Evolutionary conservation across 805 yeast species (phyloP).

Genomic region (Ogataea thermomethanolica): DNA sequence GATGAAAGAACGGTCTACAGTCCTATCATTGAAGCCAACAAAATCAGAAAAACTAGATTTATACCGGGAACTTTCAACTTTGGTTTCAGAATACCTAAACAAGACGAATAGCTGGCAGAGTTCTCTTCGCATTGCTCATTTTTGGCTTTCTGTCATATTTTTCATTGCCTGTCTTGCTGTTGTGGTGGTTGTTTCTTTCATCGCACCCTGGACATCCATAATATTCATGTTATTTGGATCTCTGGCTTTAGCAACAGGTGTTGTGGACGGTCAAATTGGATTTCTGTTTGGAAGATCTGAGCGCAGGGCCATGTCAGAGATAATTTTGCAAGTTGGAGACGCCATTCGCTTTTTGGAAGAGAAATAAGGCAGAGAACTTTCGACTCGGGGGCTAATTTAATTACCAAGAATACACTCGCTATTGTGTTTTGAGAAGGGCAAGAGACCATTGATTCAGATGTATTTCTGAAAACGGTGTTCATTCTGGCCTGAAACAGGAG

Average conservation of each 20-base stretch:
- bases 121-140: constrained; percentile 63
- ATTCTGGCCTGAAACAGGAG: too few species aligned
- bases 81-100: constrained; percentile 44
- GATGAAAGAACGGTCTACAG: constrained; percentile 19
- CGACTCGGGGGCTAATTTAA: background rate
- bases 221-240: constrained; percentile 56
- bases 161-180: constrained; percentile 53
- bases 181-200: constrained; percentile 54
- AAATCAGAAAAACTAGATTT: constrained; percentile 27
- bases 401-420: background rate
- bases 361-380: too few species aligned
- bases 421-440: background rate
- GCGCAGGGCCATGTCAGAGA: constrained; percentile 70
- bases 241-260: constrained; percentile 60
- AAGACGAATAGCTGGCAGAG: constrained; percentile 58
- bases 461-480: too few species aligned
- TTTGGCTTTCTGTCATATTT: constrained; percentile 49
- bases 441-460: background rate
- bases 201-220: constrained; percentile 61
- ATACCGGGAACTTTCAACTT: constrained; percentile 47
- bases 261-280: constrained; percentile 74
- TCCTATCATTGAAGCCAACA: constrained; percentile 1
- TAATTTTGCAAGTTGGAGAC: constrained; percentile 59
- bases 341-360: constrained; percentile 9
- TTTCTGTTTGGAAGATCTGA: constrained; percentile 79